Conservation (phyloP, 2,329 filamentous ascomycete species). For the Fusarium buxicola region DNA sequence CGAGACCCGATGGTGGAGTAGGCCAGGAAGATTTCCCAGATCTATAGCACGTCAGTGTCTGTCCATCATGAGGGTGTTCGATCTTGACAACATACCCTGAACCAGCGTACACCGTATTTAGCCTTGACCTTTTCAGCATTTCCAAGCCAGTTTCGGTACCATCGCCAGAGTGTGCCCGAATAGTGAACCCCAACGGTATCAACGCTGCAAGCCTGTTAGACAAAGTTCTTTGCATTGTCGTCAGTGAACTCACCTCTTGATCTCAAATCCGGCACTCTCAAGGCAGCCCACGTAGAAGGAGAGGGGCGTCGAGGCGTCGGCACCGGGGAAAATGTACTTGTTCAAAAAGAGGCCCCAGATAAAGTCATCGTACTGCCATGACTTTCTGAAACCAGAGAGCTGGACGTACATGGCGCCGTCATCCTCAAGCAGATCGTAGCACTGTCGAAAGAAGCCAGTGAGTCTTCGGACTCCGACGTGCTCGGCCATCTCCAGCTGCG, state of each 20-base stretch:
- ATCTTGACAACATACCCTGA: constrained; percentile 71
- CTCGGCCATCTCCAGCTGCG: constrained; percentile 96
- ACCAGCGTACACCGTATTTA: constrained; percentile 94
- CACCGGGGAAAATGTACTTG: constrained; percentile 97
- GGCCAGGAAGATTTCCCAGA: constrained; percentile 93
- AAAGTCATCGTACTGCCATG: constrained; percentile 96
- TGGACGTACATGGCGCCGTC: constrained; percentile 95
- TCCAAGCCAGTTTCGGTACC: constrained; percentile 97
- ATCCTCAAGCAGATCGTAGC: constrained; percentile 93
- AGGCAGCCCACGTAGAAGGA: constrained; percentile 84
- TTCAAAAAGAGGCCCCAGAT: constrained; percentile 99
- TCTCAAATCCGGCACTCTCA: constrained; percentile 73
- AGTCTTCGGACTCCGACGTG: constrained; percentile 93
- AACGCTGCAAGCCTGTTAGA: constrained; percentile 55
- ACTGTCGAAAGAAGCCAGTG: constrained; percentile 80
- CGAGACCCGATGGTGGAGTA: constrained; percentile 86
- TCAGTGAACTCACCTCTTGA: constrained; percentile 68
- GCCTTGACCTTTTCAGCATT: constrained; percentile 90
- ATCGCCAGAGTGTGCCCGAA: constrained; percentile 92
- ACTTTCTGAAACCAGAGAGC: constrained; percentile 88
- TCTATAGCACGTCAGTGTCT: constrained; percentile 60
- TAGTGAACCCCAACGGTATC: constrained; percentile 96
- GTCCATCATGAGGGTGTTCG: rapidly evolving
- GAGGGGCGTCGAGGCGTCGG: constrained; percentile 90
- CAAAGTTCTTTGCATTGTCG: background rate